Evolutionary conservation across 768 basidiomycete species (phyloP), one percentile per base, ranked within the genome.

Genomic region (Lactarius deliciosus): DNA sequence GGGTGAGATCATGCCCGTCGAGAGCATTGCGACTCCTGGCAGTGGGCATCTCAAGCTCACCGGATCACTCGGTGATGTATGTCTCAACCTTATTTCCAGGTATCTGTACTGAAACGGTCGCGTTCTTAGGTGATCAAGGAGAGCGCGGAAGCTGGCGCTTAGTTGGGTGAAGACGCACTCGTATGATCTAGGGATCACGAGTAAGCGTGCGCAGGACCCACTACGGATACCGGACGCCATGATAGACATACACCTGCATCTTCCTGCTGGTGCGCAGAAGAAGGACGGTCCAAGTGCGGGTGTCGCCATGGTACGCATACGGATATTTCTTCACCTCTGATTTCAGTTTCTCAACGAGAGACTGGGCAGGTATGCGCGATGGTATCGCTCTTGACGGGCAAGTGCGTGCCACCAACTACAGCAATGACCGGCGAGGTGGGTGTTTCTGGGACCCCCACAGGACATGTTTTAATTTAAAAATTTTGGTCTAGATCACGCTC

Each of bases 231-330:
- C 87, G 0, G 83, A 90, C 60, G 76, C 57, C 8, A 36, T 81
- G 25, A 84, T 94, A 56, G 94, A 98, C 73, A 79, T 98, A 11
- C 95, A 98, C 72, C 78, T 95, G 18, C 95, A 97, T 73, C 79
- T 96, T 10, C 96, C 95, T 0, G 84, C 91, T 1, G 96, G 95
- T 0, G 91, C 93, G 2, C 90, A 94, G 76, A 93, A 88, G 83
- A 97, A 96, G 79, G 94, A 96, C 72, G 94, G 95, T 0, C 94
- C 94, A 0, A 92, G 90, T 73, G 94, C 94, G 0, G 94, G 94
- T 2, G 82, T 96, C 28, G 91, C 92, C 0, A 94, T 96, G 86
- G 91, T 92, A 68, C 65, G 80, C 73, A 25, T 13, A 16, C 56
- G 18, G 57, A 41, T 8, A 18, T 55, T 20, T 9, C 55, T 9